phyloP scores from a whole-genome alignment of 768 basidiomycete genomes.

The Infundibulicybe gibba region DNA sequence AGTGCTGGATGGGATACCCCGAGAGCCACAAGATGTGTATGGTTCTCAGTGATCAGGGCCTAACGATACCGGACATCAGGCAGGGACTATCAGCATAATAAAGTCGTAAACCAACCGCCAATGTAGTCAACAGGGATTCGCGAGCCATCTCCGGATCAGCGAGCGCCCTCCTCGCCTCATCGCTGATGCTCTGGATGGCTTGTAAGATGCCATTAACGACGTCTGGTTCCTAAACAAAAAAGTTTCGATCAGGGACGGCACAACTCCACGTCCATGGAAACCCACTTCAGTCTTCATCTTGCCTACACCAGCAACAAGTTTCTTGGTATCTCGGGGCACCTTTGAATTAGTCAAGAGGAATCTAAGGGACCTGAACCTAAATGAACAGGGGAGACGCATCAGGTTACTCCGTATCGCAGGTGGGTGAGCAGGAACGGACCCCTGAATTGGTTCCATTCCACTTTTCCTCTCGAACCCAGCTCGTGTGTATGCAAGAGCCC shows the following conservation, averaged over 20 bases:
- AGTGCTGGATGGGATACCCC: constrained; percentile 90
- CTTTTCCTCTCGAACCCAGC: constrained; percentile 73
- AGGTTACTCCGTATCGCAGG: constrained; percentile 2
- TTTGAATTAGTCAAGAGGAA: constrained; percentile 93
- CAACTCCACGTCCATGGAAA: constrained; percentile 4
- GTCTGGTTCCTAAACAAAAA: constrained; percentile 67
- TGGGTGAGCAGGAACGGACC: constrained; percentile 46
- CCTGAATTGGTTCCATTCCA: constrained; percentile 82
- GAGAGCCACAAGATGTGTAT: constrained; percentile 75
- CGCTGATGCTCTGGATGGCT: constrained; percentile 81
- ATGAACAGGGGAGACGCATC: constrained; percentile 9
- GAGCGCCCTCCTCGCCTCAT: constrained; percentile 74
- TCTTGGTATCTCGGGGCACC: constrained; percentile 92
- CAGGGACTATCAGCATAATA: constrained; percentile 1
- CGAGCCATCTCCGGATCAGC: constrained; percentile 73
- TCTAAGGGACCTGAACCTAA: constrained; percentile 84
- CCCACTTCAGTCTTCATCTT: constrained; percentile 61
- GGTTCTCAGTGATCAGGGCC: constrained; percentile 88
- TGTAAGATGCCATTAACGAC: constrained; percentile 73
- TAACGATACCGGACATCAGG: constrained; percentile 25
- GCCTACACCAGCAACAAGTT: constrained; percentile 86
- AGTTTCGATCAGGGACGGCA: constrained; percentile 5
- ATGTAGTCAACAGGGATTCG: constrained; percentile 52
- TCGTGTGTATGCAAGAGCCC: constrained; percentile 86
- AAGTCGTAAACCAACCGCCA: constrained; percentile 56